Evolutionary conservation across 192 early-diverging fungal genomes (phyloP).

Genomic region (Backusella circina): DNA sequence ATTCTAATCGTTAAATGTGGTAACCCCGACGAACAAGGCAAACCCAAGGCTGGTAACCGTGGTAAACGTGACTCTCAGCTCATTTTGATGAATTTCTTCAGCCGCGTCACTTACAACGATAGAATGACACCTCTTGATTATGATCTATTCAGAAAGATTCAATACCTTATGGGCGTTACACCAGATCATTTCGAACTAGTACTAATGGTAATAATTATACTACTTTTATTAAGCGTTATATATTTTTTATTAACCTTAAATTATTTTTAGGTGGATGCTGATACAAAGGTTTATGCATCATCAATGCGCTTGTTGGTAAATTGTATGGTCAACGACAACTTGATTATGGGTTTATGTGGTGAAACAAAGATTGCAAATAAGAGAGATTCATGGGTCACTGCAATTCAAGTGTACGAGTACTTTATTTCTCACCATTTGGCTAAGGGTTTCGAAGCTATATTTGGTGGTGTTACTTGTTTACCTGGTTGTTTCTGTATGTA

Average conservation of each 20-base stretch:
- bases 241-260: neutral
- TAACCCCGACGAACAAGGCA: slow-evolving; percentile 60
- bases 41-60: slow-evolving; percentile 83
- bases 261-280: slow-evolving; percentile 70
- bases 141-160: slow-evolving; percentile 87
- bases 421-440: slow-evolving; percentile 96
- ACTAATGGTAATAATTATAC: slow-evolving; percentile 59
- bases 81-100: slow-evolving; percentile 95
- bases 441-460: slow-evolving; percentile 93
- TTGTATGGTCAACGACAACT: slow-evolving; percentile 86
- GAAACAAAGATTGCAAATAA: slow-evolving; percentile 98
- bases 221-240: neutral
- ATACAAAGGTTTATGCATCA: slow-evolving; percentile 80
- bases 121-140: slow-evolving; percentile 90
- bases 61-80: slow-evolving; percentile 97
- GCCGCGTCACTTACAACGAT: slow-evolving; percentile 81
- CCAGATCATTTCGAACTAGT: slow-evolving; percentile 82
- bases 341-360: slow-evolving; percentile 96
- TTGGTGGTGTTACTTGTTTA: slow-evolving; percentile 97
- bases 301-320: slow-evolving; percentile 80
- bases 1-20: slow-evolving; percentile 74
- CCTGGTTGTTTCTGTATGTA: slow-evolving; percentile 99
- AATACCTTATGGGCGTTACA: slow-evolving; percentile 79
- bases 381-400: slow-evolving; percentile 80
- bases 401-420: slow-evolving; percentile 99